These are phyloP conservation scores for Fraxinus angustifolia DNA, from an alignment of 305 asterid genomes.

Conservation along the genomic window DNA sequence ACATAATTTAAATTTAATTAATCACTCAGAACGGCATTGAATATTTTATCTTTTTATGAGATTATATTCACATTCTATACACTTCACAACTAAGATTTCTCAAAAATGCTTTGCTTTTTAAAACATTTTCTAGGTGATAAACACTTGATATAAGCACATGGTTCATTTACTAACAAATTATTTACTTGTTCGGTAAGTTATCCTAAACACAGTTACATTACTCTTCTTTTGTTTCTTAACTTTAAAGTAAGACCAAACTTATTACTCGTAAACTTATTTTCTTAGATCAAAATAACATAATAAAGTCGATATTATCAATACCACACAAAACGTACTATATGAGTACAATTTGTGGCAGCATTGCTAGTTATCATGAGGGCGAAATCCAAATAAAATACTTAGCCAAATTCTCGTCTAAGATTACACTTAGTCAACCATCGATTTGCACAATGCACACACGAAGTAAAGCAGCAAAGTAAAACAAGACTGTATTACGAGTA, in stretches of 20 bases:
- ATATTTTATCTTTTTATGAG: not conserved
- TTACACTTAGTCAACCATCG: too few relatives aligned
- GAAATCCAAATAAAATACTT: too few relatives aligned
- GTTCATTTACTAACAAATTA: not conserved
- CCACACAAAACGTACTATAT: not conserved
- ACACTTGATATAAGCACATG: not conserved
- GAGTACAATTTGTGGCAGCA: not conserved
- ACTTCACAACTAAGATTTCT: not conserved
- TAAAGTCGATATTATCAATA: not conserved
- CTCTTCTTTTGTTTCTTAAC: not conserved
- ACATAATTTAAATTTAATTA: not conserved
- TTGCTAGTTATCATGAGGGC: not conserved
- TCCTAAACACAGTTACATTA: not conserved
- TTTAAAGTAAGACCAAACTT: not conserved
- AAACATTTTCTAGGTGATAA: not conserved
- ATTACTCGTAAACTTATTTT: not conserved
- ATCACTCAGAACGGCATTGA: not conserved
- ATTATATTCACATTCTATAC: not conserved
- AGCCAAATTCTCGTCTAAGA: too few relatives aligned
- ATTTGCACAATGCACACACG: too few relatives aligned
- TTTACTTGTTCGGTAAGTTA: not conserved
- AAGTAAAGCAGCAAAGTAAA: too few relatives aligned
- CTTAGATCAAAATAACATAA: not conserved
- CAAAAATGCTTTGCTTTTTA: not conserved
- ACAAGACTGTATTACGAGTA: too few relatives aligned